Evolutionary conservation across 176 grass and related monocot genomes (phyloP), one percentile per base, ranked within the genome.

Genomic region (Hyparrhenia diplandra): DNA sequence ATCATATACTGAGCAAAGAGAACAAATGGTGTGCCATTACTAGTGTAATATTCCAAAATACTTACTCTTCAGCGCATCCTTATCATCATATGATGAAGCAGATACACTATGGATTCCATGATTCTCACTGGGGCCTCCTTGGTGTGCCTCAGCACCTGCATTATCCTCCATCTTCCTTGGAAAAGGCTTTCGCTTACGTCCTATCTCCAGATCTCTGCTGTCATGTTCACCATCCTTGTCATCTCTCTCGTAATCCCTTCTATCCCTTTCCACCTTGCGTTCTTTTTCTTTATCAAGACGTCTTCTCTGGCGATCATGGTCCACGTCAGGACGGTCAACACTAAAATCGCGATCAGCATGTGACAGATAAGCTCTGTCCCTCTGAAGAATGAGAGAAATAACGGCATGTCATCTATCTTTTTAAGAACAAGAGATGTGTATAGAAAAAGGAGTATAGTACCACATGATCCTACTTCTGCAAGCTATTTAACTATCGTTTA

Each of bases 51-150:
- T 70, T 39, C 17, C 10, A 30, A 82, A 74, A 71, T n/a, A 88
- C 96, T 95, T 86, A 99, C 96, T 99, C 86, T 93, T 99, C 52
- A 99, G 77, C 8, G 85, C 86, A 83, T 93, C 92, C 86, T 93
- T 99, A 64, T 99, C 93, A 34, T 93, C 90, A 20, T 93, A 93
- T 1, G 90, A 88, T 86, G 96, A 93, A 73, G 85, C 80, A 20
- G 96, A 99, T n/a, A 81, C 76, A n/a, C 67, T 85, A 82, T 79
- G 76, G 14, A 94, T 85, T 79, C 87, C 87, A 71, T 87, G 73
- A 71, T 86, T 86, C 5, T 84, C 90, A 45, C 59, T 64, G 65
- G 74, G n/a, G 5, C 60, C 81, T 67, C 81, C 92, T 82, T 85
- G 92, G 37, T 91, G 87, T 84, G 83, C 42, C 41, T 94, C 92